Base-by-base conservation (phyloP, 2,329 filamentous ascomycete species). In the Venturia asperata region DNA sequence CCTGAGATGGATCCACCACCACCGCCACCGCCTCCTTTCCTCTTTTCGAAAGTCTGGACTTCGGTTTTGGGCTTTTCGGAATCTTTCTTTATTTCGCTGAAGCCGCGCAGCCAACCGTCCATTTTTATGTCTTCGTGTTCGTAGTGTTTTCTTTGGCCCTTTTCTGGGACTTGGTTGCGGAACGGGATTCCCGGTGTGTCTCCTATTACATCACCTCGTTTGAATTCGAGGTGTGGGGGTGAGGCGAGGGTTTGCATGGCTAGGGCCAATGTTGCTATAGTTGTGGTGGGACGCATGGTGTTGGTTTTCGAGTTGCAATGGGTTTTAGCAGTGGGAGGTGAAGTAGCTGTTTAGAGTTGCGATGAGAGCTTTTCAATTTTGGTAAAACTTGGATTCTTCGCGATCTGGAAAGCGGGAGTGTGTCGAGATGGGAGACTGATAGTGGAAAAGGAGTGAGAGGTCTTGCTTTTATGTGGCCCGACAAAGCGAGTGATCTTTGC, bases 121-220 rank as follows among this genome's bases (percentile, higher is more conserved):
- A 34, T 1, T 37, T 34, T 37, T 5, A 34, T 11, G 15, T 58
- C 30, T 37, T 58, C 52, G 3, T n/a, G n/a, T 13, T 58, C 27
- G 52, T 34, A 19, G 27, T 15, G 17, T 2, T 58, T 1, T n/a
- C 52, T 58, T 27, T 52, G 47, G 13, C 52, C 52, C 52, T 37
- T 58, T n/a, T 34, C 52, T 58, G 52, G 30, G 52, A 58, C 21
- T 58, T 58, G 52, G 52, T 58, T 6, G 30, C 19, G 52, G 30
- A 11, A 58, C 1, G 15, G 27, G 17, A 37, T 34, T 37, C 27
- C 52, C n/a, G 30, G 13, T 58, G 5, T 58, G 3, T 34, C 30
- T 19, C 27, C 15, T 19, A 37, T 21, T 15, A 37, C 52, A 11
- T 58, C 52, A 19, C 30, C 30, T 9, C 17, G 5, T 3, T 58